phyloP scores from a whole-genome alignment of 371 early-diverging fungal species.

The Entomophthora muscae region DNA sequence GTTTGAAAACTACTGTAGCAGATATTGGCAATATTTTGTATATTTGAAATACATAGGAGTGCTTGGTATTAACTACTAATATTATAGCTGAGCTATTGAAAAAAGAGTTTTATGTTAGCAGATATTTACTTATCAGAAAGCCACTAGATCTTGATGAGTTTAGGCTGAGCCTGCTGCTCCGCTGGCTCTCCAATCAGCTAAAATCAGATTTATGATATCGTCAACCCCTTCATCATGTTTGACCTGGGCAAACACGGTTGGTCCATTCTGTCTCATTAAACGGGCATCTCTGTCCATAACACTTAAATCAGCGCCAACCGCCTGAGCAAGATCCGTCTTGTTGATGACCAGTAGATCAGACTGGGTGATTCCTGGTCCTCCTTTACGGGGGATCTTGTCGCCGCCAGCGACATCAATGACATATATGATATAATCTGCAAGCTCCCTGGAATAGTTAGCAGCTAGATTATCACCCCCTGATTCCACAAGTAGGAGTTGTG shows the following conservation, averaged over 20 bases:
- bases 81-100: no score
- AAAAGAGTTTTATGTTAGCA: no score
- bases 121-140: no score
- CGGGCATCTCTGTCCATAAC: conserved; percentile 86
- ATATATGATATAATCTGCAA: conserved; percentile 90
- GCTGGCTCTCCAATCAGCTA: conserved; percentile 52
- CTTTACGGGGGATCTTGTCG: conserved; percentile 78
- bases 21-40: no score
- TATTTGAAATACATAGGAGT: no score
- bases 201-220: conserved; percentile 55
- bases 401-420: conserved; percentile 94
- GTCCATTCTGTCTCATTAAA: conserved; percentile 69
- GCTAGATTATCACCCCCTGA: conserved; percentile 87
- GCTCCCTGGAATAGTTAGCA: conserved; percentile 69
- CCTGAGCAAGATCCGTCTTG: conserved; percentile 81
- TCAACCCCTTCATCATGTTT: conserved; percentile 75
- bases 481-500: conserved; percentile 73
- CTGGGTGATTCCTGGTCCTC: conserved; percentile 88
- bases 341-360: conserved; percentile 83
- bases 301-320: conserved; percentile 72
- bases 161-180: conserved; percentile 19
- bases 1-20: no score
- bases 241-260: conserved; percentile 70
- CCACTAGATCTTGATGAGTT: no score
- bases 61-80: no score